Base-by-base conservation (phyloP, 192 early-diverging fungal species). In the Phycomyces nitens region DNA sequence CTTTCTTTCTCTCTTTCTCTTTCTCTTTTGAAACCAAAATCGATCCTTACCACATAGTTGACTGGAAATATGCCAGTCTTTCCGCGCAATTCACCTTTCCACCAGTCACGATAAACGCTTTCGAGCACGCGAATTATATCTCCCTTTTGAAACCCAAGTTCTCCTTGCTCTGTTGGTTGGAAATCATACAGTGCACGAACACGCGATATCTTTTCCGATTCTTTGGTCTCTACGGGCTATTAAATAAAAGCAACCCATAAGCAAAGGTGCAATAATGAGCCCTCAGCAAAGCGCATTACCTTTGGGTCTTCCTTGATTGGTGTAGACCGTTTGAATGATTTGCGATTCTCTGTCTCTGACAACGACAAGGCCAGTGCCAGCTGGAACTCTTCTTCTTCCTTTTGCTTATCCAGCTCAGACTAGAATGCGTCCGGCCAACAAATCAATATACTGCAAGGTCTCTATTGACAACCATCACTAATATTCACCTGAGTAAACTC, bases 51-150 rank as follows among this genome's bases (percentile, higher is more conserved):
- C 20, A 98, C 95, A 78, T 97, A 99, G 72, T 98, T 98, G 12
- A 93, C 91, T 10, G 97, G 97, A 64, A 99, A 98, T 44, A 99
- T 96, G 12, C 97, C 97, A 54, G 85, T 84, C 51, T 85, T 83
- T n/a, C 91, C 91, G 12, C 80, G 80, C n/a, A 89, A 74, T 71
- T 92, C 86, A 22, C 96, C 97, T 67, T 93, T 92, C 96, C 96
- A 99, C 97, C 97, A 99, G 73, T 99, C 97, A 61, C 92, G 87
- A 79, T 94, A 99, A 9, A 94, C 92, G 60, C 87, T 90, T 66
- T 98, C 96, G 66, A 93, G 69, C 21, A 99, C 97, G 11, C 84
- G 81, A 58, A 98, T 85, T 42, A 98, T 82, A 58, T 98, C 95
- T 57, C 92, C 93, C 49, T 88, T 85, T 52, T 80, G 81, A 59